These are phyloP conservation scores for Suillus spraguei DNA, from an alignment of 768 basidiomycete species.

Conservation along the genomic window DNA sequence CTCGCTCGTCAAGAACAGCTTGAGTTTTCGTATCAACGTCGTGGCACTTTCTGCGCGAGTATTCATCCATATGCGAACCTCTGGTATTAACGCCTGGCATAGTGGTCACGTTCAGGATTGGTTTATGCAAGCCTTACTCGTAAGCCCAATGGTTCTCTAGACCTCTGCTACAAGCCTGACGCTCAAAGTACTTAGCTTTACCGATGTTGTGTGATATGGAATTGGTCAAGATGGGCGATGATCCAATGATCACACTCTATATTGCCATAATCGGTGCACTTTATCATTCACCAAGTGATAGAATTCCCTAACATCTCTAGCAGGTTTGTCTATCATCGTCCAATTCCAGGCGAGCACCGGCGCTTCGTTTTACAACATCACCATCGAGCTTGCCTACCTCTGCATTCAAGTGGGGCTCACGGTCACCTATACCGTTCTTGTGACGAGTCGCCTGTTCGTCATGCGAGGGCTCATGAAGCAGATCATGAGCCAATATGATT, in stretches of 20 bases:
- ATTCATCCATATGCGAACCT: background rate
- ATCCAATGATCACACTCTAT: conserved; percentile 20
- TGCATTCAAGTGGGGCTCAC: conserved; percentile 33
- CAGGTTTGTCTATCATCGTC: conserved; percentile 22
- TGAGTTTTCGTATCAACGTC: conserved; percentile 24
- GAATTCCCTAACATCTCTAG: background rate
- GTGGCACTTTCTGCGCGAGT: conserved; percentile 24
- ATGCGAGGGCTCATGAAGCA: conserved; percentile 19
- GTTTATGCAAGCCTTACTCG: conserved; percentile 30
- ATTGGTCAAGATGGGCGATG: conserved; percentile 16
- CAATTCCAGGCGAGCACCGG: conserved; percentile 13
- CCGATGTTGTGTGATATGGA: conserved; percentile 22
- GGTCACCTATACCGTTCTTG: conserved; percentile 34
- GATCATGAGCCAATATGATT: conserved; percentile 18
- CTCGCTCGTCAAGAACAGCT: conserved; percentile 14
- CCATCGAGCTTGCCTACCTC: conserved; percentile 29
- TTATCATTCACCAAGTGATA: background rate
- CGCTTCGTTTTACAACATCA: conserved; percentile 22
- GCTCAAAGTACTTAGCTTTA: background rate
- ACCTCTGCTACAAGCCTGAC: background rate
- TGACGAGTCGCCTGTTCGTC: conserved; percentile 30
- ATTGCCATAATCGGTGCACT: conserved; percentile 19
- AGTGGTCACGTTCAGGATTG: conserved; percentile 34
- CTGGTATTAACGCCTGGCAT: background rate
- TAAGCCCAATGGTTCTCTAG: conserved; percentile 7